Base-by-base conservation (phyloP, 2,329 filamentous ascomycete genomes). In the Sporothrix dimorphospora region DNA sequence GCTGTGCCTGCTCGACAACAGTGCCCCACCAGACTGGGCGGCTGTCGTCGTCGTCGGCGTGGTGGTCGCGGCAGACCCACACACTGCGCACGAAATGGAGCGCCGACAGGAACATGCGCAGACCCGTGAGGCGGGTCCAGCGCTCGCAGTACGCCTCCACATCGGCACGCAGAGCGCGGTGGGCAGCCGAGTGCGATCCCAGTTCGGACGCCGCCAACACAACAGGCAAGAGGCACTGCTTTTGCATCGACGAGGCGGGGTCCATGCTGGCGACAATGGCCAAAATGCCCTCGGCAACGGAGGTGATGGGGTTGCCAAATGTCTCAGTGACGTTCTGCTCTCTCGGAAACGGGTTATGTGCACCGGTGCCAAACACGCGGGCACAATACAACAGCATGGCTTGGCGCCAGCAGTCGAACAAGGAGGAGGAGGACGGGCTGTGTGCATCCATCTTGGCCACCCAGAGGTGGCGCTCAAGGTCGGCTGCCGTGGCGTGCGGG, bases 281-380 rank as follows among this genome's bases (percentile, higher is more conserved):
- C n/a, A 70, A 42, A 24, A 70, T 70, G n/a, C 59, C 68, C n/a
- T 47, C 42, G 38, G 68, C 68, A 19, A 57, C 38, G 2, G 38
- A 70, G 5, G 19, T 21, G 24, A 51, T 40, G 11, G 30, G 49
- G 5, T 34, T 34, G 30, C 30, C 6, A 6, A 34, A 3, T 34
- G 30, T 34, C n/a, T n/a, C n/a, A 6, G 30, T 34, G 30, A 3
- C 6, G 30, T 3, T 34, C 30, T 34, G 30, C 30, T 34, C 30
- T 34, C 30, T 34, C 30, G 6, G 6, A 34, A 53, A 53, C n/a
- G 49, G 49, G 24, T 53, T 53, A 21, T 53, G 49, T 53, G 49
- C 49, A 4, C 49, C 49, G 12, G 49, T 53, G n/a, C n/a, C 49
- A 53, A 53, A 53, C n/a, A 53, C 49, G 21, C 49, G 49, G 21